phyloP scores from a whole-genome alignment of 768 basidiomycete species.

The Agrocybe chaxingu region DNA sequence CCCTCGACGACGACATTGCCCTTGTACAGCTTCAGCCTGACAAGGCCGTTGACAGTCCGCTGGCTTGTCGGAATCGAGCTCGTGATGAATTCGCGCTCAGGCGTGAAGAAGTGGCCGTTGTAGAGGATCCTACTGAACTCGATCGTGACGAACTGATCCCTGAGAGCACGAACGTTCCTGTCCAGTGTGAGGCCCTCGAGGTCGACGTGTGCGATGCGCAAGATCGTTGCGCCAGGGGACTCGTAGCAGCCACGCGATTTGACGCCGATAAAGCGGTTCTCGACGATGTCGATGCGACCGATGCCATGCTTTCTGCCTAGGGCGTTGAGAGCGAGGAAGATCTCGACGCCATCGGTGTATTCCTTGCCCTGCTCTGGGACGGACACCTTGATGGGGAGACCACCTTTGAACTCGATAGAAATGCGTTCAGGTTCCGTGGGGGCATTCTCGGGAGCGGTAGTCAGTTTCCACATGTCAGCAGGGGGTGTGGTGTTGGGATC shows the following conservation, averaged over 20 bases:
- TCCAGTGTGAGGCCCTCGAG: conserved; percentile 98
- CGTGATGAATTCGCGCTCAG: conserved; percentile 93
- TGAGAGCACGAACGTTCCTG: conserved; percentile 89
- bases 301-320: conserved; percentile 94
- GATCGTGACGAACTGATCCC: conserved; percentile 93
- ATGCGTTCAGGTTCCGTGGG: conserved; percentile 78
- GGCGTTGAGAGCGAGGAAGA: conserved; percentile 88
- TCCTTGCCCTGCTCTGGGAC: conserved; percentile 52
- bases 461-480: conserved; percentile 98
- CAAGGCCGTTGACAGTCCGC: conserved; percentile 92
- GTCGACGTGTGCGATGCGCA: conserved; percentile 93
- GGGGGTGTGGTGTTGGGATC: conserved; percentile 95
- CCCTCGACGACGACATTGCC: conserved; percentile 96
- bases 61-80: conserved; percentile 91
- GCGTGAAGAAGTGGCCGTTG: conserved; percentile 99
- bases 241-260: conserved; percentile 99
- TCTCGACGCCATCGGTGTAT: conserved; percentile 90
- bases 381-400: conserved; percentile 83
- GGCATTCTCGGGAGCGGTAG: conserved; percentile 76
- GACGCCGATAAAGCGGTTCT: conserved; percentile 99
- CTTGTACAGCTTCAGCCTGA: conserved; percentile 90
- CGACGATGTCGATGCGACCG: conserved; percentile 97
- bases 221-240: conserved; percentile 93
- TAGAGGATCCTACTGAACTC: conserved; percentile 90
- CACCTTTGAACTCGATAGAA: conserved; percentile 79